Evolutionary conservation across 1,284 basidiomycete genomes (phyloP).

Genomic region (Ganoderma leucocontextum): DNA sequence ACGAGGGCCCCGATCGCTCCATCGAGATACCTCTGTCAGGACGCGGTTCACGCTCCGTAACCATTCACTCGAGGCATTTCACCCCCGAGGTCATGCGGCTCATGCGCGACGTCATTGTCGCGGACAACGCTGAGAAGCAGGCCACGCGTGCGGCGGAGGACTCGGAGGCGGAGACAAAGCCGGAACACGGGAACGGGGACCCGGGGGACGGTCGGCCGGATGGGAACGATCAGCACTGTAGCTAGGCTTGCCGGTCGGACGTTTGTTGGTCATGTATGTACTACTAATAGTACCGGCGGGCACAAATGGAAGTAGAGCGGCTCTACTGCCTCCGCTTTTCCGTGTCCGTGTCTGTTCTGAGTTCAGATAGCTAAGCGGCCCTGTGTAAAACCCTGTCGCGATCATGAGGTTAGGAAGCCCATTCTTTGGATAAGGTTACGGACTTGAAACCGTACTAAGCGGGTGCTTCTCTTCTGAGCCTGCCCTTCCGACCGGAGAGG

Average conservation of each 20-base stretch:
- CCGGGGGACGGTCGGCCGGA: not conserved
- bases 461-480: not conserved
- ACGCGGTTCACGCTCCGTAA: not conserved
- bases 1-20: slow-evolving; percentile 14
- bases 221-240: not conserved
- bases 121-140: not conserved
- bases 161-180: not conserved
- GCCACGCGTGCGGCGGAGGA: not conserved
- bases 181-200: not conserved
- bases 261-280: not conserved
- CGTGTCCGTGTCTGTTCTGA: not conserved
- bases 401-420: slow-evolving; percentile 2
- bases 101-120: slow-evolving; percentile 16
- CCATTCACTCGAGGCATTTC: slow-evolving; percentile 9
- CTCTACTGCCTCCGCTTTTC: not conserved
- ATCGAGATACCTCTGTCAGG: slow-evolving; percentile 13
- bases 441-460: not conserved
- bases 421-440: not conserved
- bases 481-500: not conserved
- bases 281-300: too few relatives aligned
- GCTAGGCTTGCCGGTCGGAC: not conserved
- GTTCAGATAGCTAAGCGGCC: not conserved
- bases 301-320: not conserved
- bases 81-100: slow-evolving; percentile 11
- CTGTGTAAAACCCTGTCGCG: not conserved